Percentiles rank a stretch among this genome's conserved stretches.
These are phyloP conservation scores for Aspergillus wentii DNA, from an alignment of 495 filamentous ascomycete genomes.

Conservation along the genomic window DNA sequence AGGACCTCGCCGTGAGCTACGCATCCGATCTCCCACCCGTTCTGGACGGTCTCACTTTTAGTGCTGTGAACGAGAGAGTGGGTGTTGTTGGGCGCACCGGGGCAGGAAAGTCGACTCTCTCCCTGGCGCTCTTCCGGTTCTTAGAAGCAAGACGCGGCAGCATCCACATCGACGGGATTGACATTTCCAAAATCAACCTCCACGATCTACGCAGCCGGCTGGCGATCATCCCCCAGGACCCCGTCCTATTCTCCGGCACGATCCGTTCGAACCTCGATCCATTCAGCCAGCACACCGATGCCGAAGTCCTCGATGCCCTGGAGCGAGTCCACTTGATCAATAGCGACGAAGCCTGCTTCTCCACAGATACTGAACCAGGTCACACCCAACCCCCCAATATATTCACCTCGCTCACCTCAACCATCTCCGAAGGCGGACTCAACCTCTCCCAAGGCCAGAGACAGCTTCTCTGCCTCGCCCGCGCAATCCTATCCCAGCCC, in stretches of 20 bases:
- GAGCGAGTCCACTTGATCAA: slow-evolving; percentile 35
- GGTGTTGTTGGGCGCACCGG: slow-evolving; percentile 65
- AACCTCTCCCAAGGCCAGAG: slow-evolving; percentile 86
- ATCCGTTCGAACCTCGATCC: slow-evolving; percentile 48
- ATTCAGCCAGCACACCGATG: slow-evolving; percentile 52
- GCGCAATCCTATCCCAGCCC: slow-evolving; percentile 74
- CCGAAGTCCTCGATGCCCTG: slow-evolving; percentile 56
- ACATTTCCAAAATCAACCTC: slow-evolving; percentile 43
- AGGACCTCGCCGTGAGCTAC: slow-evolving; percentile 61
- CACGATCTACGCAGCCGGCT: slow-evolving; percentile 42
- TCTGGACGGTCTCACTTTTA: slow-evolving; percentile 60
- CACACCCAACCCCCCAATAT: slow-evolving; percentile 22
- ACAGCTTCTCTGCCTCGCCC: slow-evolving; percentile 83
- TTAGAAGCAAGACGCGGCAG: slow-evolving; percentile 37
- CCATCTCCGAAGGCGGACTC: slow-evolving; percentile 69
- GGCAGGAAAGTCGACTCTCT: slow-evolving; percentile 42
- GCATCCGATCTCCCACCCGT: slow-evolving; percentile 63
- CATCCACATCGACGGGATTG: slow-evolving; percentile 45
- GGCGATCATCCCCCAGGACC: slow-evolving; percentile 52
- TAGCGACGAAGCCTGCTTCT: too few species aligned
- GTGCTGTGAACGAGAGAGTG: slow-evolving; percentile 57
- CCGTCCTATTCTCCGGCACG: slow-evolving; percentile 47
- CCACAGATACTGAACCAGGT: slow-evolving; percentile 28
- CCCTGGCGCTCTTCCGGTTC: slow-evolving; percentile 45
- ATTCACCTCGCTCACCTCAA: slow-evolving; percentile 54